phyloP scores from a whole-genome alignment of 129 eudicot species.

The Kitagawia praeruptora region DNA sequence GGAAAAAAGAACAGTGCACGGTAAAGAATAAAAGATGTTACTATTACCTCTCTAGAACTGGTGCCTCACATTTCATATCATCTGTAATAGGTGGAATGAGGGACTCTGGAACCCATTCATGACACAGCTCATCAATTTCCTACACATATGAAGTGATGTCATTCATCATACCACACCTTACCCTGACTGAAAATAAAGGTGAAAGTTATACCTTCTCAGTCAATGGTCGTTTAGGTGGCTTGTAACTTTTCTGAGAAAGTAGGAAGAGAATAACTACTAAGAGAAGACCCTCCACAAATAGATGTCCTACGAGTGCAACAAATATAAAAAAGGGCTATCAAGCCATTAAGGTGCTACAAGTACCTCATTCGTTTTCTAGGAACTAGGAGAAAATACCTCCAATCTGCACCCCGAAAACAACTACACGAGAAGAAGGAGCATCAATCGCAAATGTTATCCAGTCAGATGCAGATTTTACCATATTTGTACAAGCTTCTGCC shows the following conservation, averaged over 20 bases:
- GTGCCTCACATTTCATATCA: constrained; percentile 66
- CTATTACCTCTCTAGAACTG: constrained; percentile 67
- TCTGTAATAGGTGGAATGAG: constrained; percentile 76
- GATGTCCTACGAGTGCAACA: constrained; percentile 54
- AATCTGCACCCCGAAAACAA: constrained; percentile 83
- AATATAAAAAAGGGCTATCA: constrained; percentile 7
- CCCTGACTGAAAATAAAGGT: not conserved
- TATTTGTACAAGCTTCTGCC: constrained; percentile 27
- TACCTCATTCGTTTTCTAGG: not conserved
- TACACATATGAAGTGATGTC: not conserved
- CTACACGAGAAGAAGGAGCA: constrained; percentile 77
- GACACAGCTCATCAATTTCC: constrained; percentile 96
- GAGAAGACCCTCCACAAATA: constrained; percentile 89
- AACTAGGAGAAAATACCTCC: constrained; percentile 44
- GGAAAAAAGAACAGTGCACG: not conserved
- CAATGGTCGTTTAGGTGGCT: constrained; percentile 94
- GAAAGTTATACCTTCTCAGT: constrained; percentile 53
- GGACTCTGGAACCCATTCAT: constrained; percentile 97
- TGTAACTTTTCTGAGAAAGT: constrained; percentile 83
- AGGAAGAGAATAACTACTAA: constrained; percentile 74
- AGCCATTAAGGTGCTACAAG: not conserved
- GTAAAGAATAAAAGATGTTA: not conserved
- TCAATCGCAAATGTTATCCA: constrained; percentile 59
- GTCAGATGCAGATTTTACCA: constrained; percentile 46
- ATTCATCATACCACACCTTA: not conserved